Conservation (phyloP, 2,329 filamentous ascomycete genomes). For the Fusarium penzigii region DNA sequence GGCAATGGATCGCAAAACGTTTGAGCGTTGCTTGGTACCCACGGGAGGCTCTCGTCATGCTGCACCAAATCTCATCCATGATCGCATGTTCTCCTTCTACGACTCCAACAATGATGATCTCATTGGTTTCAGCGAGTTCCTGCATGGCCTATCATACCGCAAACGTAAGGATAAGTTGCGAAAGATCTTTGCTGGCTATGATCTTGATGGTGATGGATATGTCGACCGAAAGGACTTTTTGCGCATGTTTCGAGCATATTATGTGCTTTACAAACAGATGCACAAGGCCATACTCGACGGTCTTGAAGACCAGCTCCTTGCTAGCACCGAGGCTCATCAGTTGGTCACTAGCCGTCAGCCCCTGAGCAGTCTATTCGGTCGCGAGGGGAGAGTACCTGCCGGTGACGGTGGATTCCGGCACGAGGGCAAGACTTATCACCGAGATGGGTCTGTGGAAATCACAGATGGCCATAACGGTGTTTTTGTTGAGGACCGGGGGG, state of each 20-base stretch:
- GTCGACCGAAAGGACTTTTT: slow-evolving; percentile 86
- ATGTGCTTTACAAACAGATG: slow-evolving; percentile 85
- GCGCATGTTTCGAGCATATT: slow-evolving; percentile 89
- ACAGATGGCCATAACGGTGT: slow-evolving; percentile 57
- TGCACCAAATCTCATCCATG: slow-evolving; percentile 86
- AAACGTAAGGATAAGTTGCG: slow-evolving; percentile 68
- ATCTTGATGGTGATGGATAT: slow-evolving; percentile 84
- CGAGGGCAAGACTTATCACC: slow-evolving; percentile 66
- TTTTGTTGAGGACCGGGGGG: slow-evolving; percentile 60
- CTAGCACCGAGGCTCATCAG: slow-evolving; percentile 74
- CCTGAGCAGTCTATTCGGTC: slow-evolving; percentile 72
- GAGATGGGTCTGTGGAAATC: slow-evolving; percentile 66
- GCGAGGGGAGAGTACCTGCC: slow-evolving; percentile 67
- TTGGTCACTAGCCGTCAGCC: slow-evolving; percentile 75
- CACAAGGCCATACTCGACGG: slow-evolving; percentile 80
- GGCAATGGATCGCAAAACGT: slow-evolving; percentile 90
- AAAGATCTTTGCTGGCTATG: slow-evolving; percentile 84
- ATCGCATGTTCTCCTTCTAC: slow-evolving; percentile 96
- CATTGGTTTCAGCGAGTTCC: slow-evolving; percentile 90
- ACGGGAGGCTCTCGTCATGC: slow-evolving; percentile 78
- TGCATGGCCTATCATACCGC: slow-evolving; percentile 75
- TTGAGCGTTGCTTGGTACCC: slow-evolving; percentile 86
- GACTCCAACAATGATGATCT: slow-evolving; percentile 86
- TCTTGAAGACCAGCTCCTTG: slow-evolving; percentile 75
- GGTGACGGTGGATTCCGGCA: slow-evolving; percentile 58